Evolutionary conservation across 768 basidiomycete species (phyloP).

Genomic region (Fomitopsis pulvina): DNA sequence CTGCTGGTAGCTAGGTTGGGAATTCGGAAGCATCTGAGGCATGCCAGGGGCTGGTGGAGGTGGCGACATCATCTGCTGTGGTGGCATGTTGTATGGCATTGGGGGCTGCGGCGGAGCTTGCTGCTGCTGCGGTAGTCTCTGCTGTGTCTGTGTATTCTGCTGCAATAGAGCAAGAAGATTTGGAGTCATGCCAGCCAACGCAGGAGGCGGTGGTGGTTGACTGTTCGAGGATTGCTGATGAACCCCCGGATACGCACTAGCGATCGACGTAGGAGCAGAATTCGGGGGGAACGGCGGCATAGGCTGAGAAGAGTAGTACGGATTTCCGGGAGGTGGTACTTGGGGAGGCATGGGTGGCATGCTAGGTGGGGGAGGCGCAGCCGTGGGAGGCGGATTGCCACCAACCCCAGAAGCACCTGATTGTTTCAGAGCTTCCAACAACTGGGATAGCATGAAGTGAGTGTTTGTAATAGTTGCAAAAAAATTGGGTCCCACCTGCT

Average conservation of each 20-base stretch:
- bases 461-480: neutral
- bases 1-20: conserved; percentile 48
- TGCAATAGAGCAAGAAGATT: conserved; percentile 67
- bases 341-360: conserved; percentile 17
- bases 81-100: conserved; percentile 33
- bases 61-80: conserved; percentile 30
- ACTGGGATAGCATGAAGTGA: conserved; percentile 25
- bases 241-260: conserved; percentile 25
- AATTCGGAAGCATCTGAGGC: conserved; percentile 27
- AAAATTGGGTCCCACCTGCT: conserved; percentile 45
- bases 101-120: conserved; percentile 26
- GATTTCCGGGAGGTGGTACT: conserved; percentile 10
- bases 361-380: conserved; percentile 16
- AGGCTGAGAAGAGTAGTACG: conserved; percentile 9
- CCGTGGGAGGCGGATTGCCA: conserved; percentile 22
- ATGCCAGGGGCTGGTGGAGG: conserved; percentile 37
- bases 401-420: conserved; percentile 27
- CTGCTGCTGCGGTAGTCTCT: conserved; percentile 16
- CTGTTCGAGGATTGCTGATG: conserved; percentile 22
- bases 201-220: conserved; percentile 28
- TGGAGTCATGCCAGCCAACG: conserved; percentile 46
- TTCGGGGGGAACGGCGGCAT: conserved; percentile 17
- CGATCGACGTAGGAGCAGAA: conserved; percentile 19
- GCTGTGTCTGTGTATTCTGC: conserved; percentile 31
- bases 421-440: conserved; percentile 76